Conservation (phyloP, 108 stramenopile genomes). For the Fragilariopsis cylindrus region DNA sequence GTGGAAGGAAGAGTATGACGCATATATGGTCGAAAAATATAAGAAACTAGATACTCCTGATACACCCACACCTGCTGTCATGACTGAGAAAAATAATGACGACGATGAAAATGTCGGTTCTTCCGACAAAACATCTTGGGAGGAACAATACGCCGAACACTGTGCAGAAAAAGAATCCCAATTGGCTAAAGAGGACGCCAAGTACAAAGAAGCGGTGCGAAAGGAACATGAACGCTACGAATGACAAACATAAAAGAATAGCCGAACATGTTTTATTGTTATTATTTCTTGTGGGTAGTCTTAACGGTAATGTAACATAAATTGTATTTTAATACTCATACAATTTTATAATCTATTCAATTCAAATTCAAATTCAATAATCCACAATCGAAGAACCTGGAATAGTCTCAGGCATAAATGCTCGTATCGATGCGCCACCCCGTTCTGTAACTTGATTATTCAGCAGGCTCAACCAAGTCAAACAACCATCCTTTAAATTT, state of each 20-base stretch:
- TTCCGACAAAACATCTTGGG: constrained; percentile 44
- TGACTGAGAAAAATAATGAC: constrained; percentile 2
- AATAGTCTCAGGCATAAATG: constrained; percentile 15
- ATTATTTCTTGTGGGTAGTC: neutral
- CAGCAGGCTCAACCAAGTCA: constrained; percentile 31
- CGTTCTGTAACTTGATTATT: constrained; percentile 23
- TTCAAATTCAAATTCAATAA: constrained; percentile 3
- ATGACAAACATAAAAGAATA: neutral
- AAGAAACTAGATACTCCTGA: neutral
- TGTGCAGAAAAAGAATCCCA: constrained; percentile 45
- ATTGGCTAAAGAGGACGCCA: constrained; percentile 23
- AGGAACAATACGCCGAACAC: constrained; percentile 56
- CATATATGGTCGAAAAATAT: constrained; percentile 45
- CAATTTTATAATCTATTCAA: too few species aligned
- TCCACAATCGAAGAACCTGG: constrained; percentile 15
- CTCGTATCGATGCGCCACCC: constrained; percentile 19
- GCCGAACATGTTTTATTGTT: neutral
- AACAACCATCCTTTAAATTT: constrained; percentile 21
- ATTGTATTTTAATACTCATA: too few species aligned
- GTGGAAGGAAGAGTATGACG: constrained; percentile 48
- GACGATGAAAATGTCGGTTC: neutral
- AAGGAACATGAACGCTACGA: neutral
- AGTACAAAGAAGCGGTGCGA: neutral
- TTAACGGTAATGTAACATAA: too few species aligned
- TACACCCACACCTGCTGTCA: neutral